Percentiles rank a stretch among this genome's conserved stretches.
These are phyloP conservation scores for Urochloa ruziziensis DNA, from an alignment of 176 grass and related monocot genomes.

Conservation along the genomic window DNA sequence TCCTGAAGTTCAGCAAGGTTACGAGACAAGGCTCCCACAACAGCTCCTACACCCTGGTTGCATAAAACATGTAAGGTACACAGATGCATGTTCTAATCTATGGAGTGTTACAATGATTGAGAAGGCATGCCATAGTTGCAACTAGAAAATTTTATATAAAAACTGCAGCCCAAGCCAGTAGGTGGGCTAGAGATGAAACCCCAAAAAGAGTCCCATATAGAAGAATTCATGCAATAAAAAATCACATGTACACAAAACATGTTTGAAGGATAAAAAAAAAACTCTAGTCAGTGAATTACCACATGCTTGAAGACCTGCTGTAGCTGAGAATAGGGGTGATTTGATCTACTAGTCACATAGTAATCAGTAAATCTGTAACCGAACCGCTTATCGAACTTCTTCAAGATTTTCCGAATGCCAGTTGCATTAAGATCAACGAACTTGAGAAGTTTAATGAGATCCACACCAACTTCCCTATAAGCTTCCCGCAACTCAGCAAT, in stretches of 20 bases:
- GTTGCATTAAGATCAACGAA: slow-evolving; percentile 98
- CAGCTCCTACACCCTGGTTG: slow-evolving; percentile 81
- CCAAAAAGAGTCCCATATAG: not conserved
- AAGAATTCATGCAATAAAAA: slow-evolving; percentile 18
- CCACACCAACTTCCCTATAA: slow-evolving; percentile 78
- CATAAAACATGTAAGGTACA: slow-evolving; percentile 36
- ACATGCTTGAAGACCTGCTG: slow-evolving; percentile 99
- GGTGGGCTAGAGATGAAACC: not conserved
- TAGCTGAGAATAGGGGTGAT: slow-evolving; percentile 98
- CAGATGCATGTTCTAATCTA: not conserved
- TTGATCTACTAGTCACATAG: slow-evolving; percentile 89
- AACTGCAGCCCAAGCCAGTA: not conserved
- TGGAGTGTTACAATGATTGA: not conserved
- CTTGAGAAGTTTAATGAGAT: slow-evolving; percentile 97
- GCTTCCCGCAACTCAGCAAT: slow-evolving; percentile 78
- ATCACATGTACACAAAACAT: not conserved
- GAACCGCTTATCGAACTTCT: slow-evolving; percentile 98
- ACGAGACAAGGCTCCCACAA: slow-evolving; percentile 80
- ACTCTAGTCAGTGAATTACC: slow-evolving; percentile 58
- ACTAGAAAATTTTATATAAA: not conserved
- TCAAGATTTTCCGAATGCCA: slow-evolving; percentile 96
- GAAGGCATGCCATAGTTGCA: not conserved
- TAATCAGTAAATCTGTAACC: slow-evolving; percentile 98
- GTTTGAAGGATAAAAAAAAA: not conserved
- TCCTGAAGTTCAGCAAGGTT: slow-evolving; percentile 89